These are phyloP conservation scores for Daldinia concentrica DNA, from an alignment of 495 filamentous ascomycete species.

Conservation along the genomic window DNA sequence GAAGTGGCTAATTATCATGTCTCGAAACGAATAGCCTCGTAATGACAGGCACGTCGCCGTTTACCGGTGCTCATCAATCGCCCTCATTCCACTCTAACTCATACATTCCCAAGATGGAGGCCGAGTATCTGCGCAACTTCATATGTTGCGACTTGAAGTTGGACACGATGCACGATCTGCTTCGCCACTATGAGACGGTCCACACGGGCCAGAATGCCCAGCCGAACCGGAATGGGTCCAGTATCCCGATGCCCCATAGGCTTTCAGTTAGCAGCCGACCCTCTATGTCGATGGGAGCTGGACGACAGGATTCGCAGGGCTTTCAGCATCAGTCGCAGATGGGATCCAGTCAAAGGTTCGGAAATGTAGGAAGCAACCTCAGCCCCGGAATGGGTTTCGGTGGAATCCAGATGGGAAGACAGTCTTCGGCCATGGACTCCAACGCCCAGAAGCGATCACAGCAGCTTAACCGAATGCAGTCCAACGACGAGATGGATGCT, in stretches of 20 bases:
- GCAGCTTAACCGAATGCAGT: conserved; percentile 45
- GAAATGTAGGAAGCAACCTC: conserved; percentile 33
- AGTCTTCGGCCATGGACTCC: conserved; percentile 44
- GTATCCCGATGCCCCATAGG: conserved; percentile 44
- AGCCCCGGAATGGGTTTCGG: conserved; percentile 48
- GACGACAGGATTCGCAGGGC: conserved; percentile 48
- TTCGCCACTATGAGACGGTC: conserved; percentile 95
- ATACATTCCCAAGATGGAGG: conserved; percentile 96
- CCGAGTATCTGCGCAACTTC: conserved; percentile 96
- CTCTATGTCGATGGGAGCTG: conserved; percentile 41
- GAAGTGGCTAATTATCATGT: conserved; percentile 37
- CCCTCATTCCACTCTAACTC: conserved; percentile 97
- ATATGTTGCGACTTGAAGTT: conserved; percentile 88
- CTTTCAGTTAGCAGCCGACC: conserved; percentile 41
- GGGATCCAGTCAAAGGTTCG: conserved; percentile 42
- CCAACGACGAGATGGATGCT: conserved; percentile 78
- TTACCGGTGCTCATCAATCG: conserved; percentile 76
- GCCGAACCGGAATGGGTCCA: conserved; percentile 47
- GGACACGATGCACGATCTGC: conserved; percentile 89
- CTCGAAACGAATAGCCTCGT: conserved; percentile 72
- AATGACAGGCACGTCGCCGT: conserved; percentile 96
- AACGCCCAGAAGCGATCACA: conserved; percentile 44
- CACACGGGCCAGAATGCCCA: conserved; percentile 66
- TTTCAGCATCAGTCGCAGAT: conserved; percentile 52
- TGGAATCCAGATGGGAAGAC: conserved; percentile 60